phyloP scores from a whole-genome alignment of 148 eudicot genomes.

The Vaccinium corymbosum region DNA sequence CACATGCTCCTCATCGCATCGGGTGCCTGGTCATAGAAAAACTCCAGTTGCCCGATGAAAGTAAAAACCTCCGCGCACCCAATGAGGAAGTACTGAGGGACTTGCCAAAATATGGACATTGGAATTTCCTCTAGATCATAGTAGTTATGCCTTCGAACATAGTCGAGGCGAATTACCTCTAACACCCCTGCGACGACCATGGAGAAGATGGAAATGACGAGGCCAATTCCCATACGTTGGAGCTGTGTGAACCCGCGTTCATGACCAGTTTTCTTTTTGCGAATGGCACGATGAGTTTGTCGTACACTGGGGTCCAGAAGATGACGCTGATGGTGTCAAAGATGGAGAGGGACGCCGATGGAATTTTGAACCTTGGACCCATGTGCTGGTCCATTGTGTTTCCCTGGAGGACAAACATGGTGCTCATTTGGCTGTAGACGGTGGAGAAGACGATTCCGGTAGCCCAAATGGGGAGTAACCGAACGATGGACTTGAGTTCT shows the following conservation, averaged over 20 bases:
- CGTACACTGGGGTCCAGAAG: slow-evolving; percentile 47
- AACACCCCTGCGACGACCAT: slow-evolving; percentile 41
- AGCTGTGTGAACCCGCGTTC: slow-evolving; percentile 51
- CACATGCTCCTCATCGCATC: slow-evolving; percentile 17
- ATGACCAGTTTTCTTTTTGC: slow-evolving; percentile 37
- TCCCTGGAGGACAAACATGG: slow-evolving; percentile 59
- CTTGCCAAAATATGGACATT: slow-evolving; percentile 48
- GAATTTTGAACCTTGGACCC: slow-evolving; percentile 47
- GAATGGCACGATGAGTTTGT: slow-evolving; percentile 37
- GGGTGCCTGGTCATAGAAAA: slow-evolving; percentile 15
- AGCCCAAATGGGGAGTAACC: slow-evolving; percentile 54
- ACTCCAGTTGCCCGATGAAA: slow-evolving; percentile 16
- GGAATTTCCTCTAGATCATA: slow-evolving; percentile 23
- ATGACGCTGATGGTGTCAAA: slow-evolving; percentile 47
- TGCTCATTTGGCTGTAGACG: slow-evolving; percentile 49
- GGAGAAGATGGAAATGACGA: slow-evolving; percentile 37
- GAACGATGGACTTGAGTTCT: slow-evolving; percentile 53
- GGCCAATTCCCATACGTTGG: slow-evolving; percentile 59
- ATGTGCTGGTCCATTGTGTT: slow-evolving; percentile 43
- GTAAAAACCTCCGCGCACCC: slow-evolving; percentile 15
- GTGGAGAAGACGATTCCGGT: slow-evolving; percentile 38
- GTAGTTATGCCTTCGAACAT: slow-evolving; percentile 20
- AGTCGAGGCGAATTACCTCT: slow-evolving; percentile 35
- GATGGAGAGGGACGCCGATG: slow-evolving; percentile 53
- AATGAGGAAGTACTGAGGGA: slow-evolving; percentile 28